Percentiles rank a stretch among this genome's conserved stretches.
These are phyloP conservation scores for Venturia asperata DNA, from an alignment of 2,329 filamentous ascomycete genomes.

Conservation along the genomic window DNA sequence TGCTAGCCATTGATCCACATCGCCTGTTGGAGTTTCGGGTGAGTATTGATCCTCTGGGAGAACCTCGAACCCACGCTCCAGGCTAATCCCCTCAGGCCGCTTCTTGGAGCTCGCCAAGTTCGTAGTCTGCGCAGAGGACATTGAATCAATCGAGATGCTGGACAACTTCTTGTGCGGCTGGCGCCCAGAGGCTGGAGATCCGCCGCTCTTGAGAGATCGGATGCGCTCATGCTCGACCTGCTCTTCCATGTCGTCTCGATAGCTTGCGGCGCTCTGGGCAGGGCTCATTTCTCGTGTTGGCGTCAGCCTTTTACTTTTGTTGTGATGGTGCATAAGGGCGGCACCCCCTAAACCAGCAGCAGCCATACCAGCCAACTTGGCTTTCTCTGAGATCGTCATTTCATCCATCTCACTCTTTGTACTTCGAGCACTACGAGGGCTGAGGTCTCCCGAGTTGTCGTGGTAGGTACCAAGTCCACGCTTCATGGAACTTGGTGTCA, in stretches of 20 bases:
- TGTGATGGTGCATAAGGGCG: background rate
- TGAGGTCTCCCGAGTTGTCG: constrained; percentile 47
- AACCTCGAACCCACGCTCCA: constrained; percentile 45
- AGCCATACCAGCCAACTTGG: constrained; percentile 32
- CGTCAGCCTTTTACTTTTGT: background rate
- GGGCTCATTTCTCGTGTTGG: constrained; percentile 65
- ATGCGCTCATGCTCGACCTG: constrained; percentile 18
- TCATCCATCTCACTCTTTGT: constrained; percentile 31
- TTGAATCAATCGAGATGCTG: constrained; percentile 52
- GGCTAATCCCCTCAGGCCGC: constrained; percentile 46
- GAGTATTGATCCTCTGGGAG: constrained; percentile 38
- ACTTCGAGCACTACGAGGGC: constrained; percentile 33
- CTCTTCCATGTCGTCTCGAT: constrained; percentile 33
- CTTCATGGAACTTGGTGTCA: constrained; percentile 44
- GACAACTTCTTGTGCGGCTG: constrained; percentile 47
- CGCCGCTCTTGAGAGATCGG: constrained; percentile 40
- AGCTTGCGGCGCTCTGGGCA: constrained; percentile 87
- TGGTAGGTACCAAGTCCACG: constrained; percentile 61
- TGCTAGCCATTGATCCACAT: constrained; percentile 44
- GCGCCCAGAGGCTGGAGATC: constrained; percentile 56
- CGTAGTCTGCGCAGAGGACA: constrained; percentile 52
- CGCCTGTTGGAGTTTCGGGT: constrained; percentile 29
- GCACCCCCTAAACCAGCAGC: constrained; percentile 33
- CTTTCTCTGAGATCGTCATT: constrained; percentile 38
- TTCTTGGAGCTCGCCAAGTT: constrained; percentile 48